Conservation (phyloP, 805 yeast species). For the Saturnispora hagleri region DNA sequence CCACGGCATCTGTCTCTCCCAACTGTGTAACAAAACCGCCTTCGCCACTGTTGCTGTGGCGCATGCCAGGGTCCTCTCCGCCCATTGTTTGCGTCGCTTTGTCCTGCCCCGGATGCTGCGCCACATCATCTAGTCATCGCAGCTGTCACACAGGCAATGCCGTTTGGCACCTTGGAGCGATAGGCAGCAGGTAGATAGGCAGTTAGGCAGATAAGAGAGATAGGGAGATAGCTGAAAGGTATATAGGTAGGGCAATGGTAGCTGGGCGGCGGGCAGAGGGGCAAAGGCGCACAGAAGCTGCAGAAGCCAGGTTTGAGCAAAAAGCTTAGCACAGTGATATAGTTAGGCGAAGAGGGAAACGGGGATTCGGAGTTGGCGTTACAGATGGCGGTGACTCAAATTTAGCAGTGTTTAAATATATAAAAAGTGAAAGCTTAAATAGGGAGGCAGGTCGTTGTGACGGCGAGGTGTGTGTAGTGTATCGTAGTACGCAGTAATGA, state of each 20-base stretch:
- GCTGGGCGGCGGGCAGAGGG: not conserved
- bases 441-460: not conserved
- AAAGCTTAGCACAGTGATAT: not conserved
- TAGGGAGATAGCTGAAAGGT: not conserved
- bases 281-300: not conserved
- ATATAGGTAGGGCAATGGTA: not conserved
- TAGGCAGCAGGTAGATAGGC: not conserved
- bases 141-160: not conserved
- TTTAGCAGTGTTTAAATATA: not conserved
- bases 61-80: not conserved
- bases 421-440: not conserved
- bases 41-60: not conserved
- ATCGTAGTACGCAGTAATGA: not conserved
- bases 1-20: too few species aligned
- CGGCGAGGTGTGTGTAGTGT: not conserved
- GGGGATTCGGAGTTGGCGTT: slow-evolving; percentile 4
- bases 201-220: not conserved
- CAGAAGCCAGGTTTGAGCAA: not conserved
- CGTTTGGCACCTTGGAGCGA: not conserved
- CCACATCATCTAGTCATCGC: not conserved
- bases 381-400: not conserved
- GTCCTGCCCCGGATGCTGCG: not conserved
- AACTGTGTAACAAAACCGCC: too few species aligned
- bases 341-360: not conserved
- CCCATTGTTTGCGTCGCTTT: not conserved